Evolutionary conservation across 73 alveolate species (phyloP).

Genomic region (Tetrahymena borealis): DNA sequence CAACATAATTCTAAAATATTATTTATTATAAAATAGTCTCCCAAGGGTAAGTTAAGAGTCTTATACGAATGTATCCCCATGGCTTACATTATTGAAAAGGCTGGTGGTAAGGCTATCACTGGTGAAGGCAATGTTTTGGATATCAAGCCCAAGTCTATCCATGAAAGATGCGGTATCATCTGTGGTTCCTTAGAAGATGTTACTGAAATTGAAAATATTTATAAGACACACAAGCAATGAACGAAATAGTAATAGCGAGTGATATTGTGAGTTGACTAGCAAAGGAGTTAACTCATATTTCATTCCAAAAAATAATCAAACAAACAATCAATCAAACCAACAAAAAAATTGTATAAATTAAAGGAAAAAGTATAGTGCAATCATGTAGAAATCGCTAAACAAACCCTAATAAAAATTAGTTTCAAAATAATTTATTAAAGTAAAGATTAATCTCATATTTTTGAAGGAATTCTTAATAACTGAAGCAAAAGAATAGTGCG

Average conservation of each 20-base stretch:
- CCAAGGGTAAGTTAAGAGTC: slow-evolving; percentile 22
- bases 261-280: no score
- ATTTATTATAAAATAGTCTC: not conserved
- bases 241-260: not conserved
- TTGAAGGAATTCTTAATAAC: not conserved
- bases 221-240: not conserved
- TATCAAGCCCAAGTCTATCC: slow-evolving; percentile 5
- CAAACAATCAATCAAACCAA: no score
- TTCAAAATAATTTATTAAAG: not conserved
- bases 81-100: slow-evolving; percentile 68
- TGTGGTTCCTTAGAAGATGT: not conserved
- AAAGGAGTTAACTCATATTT: no score
- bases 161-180: slow-evolving; percentile 9
- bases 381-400: not conserved
- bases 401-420: not conserved
- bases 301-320: no score
- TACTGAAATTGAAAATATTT: not conserved
- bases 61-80: slow-evolving; percentile 73
- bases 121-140: slow-evolving; percentile 30
- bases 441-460: not conserved
- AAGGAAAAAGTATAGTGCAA: not conserved
- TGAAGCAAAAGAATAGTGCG: not conserved
- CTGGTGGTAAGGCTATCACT: slow-evolving; percentile 77
- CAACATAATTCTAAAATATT: not conserved
- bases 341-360: not conserved